phyloP scores from a whole-genome alignment of 2,329 filamentous ascomycete species.

The Fusarium nygamai region DNA sequence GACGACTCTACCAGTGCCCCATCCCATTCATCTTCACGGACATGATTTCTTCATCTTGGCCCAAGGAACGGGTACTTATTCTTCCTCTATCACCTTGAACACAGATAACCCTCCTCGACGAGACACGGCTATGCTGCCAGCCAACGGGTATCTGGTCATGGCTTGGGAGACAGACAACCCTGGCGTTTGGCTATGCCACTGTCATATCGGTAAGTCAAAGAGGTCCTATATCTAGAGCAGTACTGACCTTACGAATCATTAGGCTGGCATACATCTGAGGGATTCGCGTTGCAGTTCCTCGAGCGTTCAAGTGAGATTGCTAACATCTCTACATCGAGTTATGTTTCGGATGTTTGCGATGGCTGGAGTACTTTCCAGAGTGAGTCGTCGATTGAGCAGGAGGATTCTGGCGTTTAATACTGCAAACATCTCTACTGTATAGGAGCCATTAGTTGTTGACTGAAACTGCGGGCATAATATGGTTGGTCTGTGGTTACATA shows the following conservation, averaged over 20 bases:
- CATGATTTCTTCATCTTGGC: constrained; percentile 48
- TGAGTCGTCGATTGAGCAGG: not conserved
- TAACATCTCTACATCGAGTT: not conserved
- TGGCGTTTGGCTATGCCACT: constrained; percentile 61
- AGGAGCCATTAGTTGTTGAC: not conserved
- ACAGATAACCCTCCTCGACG: constrained; percentile 59
- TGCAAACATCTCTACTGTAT: not conserved
- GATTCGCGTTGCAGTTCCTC: constrained; percentile 5
- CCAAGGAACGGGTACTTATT: constrained; percentile 32
- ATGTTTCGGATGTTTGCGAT: constrained; percentile 14
- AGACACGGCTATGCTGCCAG: constrained; percentile 60
- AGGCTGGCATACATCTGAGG: constrained; percentile 13
- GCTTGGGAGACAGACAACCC: constrained; percentile 62
- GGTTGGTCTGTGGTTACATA: not conserved
- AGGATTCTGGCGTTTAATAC: not conserved
- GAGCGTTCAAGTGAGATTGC: constrained; percentile 12
- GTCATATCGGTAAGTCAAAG: constrained; percentile 51
- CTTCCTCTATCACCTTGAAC: constrained; percentile 8
- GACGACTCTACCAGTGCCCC: constrained; percentile 36
- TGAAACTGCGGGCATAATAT: too few relatives aligned
- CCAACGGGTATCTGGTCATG: constrained; percentile 57
- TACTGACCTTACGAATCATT: not conserved
- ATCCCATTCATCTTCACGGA: constrained; percentile 52
- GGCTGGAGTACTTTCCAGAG: constrained; percentile 3
- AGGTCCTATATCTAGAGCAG: not conserved